phyloP scores from a whole-genome alignment of 179 eudicot species.

The Sideroxylon spinosum region DNA sequence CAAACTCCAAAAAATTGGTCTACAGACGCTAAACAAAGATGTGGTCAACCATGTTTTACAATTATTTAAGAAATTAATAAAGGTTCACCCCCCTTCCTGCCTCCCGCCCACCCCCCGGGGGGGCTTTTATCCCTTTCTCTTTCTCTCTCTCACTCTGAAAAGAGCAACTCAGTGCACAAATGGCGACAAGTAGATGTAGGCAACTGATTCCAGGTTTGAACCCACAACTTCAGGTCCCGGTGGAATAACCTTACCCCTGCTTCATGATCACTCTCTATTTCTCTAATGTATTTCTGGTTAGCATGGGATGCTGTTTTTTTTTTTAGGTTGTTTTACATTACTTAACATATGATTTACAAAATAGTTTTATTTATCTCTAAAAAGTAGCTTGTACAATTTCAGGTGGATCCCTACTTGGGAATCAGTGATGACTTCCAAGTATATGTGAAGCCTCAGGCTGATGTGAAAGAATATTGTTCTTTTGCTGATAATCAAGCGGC shows the following conservation, averaged over 20 bases:
- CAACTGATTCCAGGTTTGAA: too few species aligned
- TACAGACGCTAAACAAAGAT: neutral
- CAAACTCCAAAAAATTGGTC: too few species aligned
- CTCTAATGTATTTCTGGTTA: neutral
- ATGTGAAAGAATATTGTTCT: constrained; percentile 7
- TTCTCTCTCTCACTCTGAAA: too few species aligned
- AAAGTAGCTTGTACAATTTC: neutral
- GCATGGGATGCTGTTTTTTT: constrained; percentile 1
- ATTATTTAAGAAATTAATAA: neutral
- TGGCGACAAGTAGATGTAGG: too few species aligned
- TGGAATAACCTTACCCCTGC: too few species aligned
- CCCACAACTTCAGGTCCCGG: too few species aligned
- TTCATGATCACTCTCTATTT: too few species aligned
- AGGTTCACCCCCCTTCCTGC: neutral
- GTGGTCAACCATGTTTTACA: neutral
- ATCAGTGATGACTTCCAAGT: constrained; percentile 14
- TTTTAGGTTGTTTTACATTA: neutral
- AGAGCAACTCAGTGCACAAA: too few species aligned
- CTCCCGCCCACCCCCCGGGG: too few species aligned
- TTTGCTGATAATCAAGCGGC: constrained; percentile 11
- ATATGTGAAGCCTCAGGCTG: constrained; percentile 11
- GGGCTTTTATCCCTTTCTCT: neutral
- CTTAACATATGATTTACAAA: neutral
- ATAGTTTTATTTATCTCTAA: too few species aligned
- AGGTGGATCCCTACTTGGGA: constrained; percentile 14